A percentile compares a stretch with the other conserved stretches of the same genome.
Conservation (phyloP, 78 protist species). For the Acrasis kona region DNA sequence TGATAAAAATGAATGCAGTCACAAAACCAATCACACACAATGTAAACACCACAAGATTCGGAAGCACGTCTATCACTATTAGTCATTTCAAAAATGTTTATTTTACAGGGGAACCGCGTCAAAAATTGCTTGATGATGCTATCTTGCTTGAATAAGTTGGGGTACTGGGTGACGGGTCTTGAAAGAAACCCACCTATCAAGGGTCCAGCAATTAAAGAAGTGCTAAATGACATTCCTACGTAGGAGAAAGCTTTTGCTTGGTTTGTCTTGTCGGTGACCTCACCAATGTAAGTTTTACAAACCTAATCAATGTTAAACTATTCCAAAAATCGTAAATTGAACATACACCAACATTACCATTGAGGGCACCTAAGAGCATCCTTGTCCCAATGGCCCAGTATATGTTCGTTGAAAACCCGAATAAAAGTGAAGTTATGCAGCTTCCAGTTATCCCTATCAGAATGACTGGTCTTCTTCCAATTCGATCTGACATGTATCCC, state of each 20-base stretch:
- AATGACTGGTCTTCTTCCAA: not conserved
- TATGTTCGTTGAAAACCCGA: not conserved
- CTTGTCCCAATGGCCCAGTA: not conserved
- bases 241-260: not conserved
- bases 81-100: no score
- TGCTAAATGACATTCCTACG: not conserved
- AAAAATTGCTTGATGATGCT: not conserved
- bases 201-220: not conserved
- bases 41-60: not conserved
- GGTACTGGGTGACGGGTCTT: not conserved
- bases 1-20: not conserved
- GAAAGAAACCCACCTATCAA: not conserved
- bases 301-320: no score
- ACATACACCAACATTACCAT: not conserved
- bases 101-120: not conserved
- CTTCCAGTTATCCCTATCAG: not conserved
- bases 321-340: no score
- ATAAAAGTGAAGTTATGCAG: not conserved
- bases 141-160: not conserved
- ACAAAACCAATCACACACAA: not conserved
- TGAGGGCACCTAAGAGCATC: not conserved
- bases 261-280: constrained; percentile 5
- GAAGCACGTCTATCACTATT: not conserved
- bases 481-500: not conserved
- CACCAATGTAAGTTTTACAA: constrained; percentile 5